Conservation (phyloP, 2,329 filamentous ascomycete genomes). For the Hymenoscyphus linearis region DNA sequence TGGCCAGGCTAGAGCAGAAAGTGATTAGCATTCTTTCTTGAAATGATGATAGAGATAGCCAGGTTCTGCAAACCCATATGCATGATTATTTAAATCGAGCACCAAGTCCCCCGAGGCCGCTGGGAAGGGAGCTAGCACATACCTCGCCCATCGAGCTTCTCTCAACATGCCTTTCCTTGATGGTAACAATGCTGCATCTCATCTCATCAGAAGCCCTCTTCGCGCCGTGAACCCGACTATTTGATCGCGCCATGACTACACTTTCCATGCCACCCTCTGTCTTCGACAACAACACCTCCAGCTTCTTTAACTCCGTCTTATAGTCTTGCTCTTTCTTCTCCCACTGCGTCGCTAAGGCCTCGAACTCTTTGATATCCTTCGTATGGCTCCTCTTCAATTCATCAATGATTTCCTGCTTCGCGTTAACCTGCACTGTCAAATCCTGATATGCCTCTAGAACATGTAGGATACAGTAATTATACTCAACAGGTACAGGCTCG, state of each 20-base stretch:
- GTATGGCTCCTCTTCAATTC: conserved; percentile 23
- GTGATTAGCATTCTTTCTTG: neutral
- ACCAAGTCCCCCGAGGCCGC: no score
- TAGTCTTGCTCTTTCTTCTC: conserved; percentile 28
- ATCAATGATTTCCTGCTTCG: conserved; percentile 22
- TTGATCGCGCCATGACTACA: conserved; percentile 26
- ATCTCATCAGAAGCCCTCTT: conserved; percentile 21
- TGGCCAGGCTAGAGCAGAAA: neutral
- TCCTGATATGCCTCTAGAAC: conserved; percentile 30
- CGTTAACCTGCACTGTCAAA: conserved; percentile 17
- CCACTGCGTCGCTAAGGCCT: conserved; percentile 25
- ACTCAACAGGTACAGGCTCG: conserved; percentile 25
- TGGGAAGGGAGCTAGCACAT: neutral
- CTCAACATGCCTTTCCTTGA: conserved; percentile 20
- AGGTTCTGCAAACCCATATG: neutral
- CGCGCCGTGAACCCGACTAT: conserved; percentile 27
- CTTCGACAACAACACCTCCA: conserved; percentile 29
- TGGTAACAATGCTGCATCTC: conserved; percentile 17
- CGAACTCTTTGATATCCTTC: conserved; percentile 27
- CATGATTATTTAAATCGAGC: neutral
- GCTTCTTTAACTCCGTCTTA: conserved; percentile 28
- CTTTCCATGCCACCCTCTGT: conserved; percentile 30
- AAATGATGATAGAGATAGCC: no score
- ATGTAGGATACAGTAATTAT: conserved; percentile 31
- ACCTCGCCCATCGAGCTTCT: conserved; percentile 10